These are phyloP conservation scores for Naganishia randhawae DNA, from an alignment of 768 basidiomycete genomes.

Conservation along the genomic window DNA sequence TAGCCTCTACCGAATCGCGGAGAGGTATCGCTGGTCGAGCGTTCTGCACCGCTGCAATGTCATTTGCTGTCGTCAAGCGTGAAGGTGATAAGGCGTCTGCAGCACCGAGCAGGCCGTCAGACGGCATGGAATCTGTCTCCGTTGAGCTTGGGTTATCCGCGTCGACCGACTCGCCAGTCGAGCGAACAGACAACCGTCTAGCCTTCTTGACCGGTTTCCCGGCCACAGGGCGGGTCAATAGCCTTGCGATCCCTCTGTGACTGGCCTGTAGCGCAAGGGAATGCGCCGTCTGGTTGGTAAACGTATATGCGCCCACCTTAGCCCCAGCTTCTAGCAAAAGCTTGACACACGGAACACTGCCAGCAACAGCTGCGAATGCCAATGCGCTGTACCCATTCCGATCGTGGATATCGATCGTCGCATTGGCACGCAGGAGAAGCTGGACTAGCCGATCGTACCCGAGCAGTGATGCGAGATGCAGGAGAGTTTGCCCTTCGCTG, in stretches of 20 bases:
- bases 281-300: slow-evolving; percentile 50
- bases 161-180: slow-evolving; percentile 37
- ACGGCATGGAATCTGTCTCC: slow-evolving; percentile 32
- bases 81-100: slow-evolving; percentile 24
- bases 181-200: neutral
- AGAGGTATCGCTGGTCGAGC: neutral
- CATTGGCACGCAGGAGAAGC: slow-evolving; percentile 68
- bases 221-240: slow-evolving; percentile 21
- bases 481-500: slow-evolving; percentile 71
- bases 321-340: slow-evolving; percentile 76
- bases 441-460: slow-evolving; percentile 66
- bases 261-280: slow-evolving; percentile 51
- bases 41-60: slow-evolving; percentile 25
- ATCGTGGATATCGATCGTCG: slow-evolving; percentile 80
- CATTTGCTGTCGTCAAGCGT: slow-evolving; percentile 19
- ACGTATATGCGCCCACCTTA: slow-evolving; percentile 53
- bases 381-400: slow-evolving; percentile 84
- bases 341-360: slow-evolving; percentile 62
- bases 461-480: slow-evolving; percentile 80
- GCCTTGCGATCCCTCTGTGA: slow-evolving; percentile 47
- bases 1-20: slow-evolving; percentile 4
- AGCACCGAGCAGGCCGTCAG: neutral
- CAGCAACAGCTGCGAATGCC: slow-evolving; percentile 72
- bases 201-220: neutral
- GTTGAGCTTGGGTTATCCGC: slow-evolving; percentile 43